Conservation (phyloP, 1,139 yeast genomes). For the Candida sanyaensis region DNA sequence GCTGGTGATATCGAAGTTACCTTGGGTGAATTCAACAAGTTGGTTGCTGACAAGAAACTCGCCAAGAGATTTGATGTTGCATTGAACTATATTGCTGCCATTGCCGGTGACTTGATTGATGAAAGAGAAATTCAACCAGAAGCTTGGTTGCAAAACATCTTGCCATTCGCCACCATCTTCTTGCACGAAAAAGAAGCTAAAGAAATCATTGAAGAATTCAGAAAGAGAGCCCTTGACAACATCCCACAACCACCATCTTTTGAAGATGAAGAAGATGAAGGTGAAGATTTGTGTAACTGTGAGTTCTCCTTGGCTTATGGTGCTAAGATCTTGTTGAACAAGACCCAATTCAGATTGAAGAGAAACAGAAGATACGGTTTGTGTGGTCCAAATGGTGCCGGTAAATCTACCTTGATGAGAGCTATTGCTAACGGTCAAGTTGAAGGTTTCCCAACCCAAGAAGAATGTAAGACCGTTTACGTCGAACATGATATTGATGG, state of each 20-base stretch:
- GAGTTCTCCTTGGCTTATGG: constrained; percentile 99
- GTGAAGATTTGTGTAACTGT: constrained; percentile 99
- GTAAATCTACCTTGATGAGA: constrained; percentile 99
- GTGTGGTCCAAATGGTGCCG: constrained; percentile 99
- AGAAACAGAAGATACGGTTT: constrained; percentile 99
- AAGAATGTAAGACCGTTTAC: constrained; percentile 97
- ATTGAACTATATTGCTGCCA: constrained; percentile 82
- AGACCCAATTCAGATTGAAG: constrained; percentile 98
- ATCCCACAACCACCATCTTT: constrained; percentile 94
- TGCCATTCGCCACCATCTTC: constrained; percentile 95
- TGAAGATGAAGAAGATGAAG: constrained; percentile 99
- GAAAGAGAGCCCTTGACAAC: constrained; percentile 96
- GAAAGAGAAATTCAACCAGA: constrained; percentile 94
- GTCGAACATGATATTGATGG: constrained; percentile 99
- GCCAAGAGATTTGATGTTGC: constrained; percentile 79
- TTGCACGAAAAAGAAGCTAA: constrained; percentile 91
- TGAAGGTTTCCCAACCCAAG: constrained; percentile 99
- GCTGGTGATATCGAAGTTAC: constrained; percentile 96
- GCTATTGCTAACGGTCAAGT: constrained; percentile 99
- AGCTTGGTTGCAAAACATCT: constrained; percentile 85
- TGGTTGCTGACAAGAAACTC: constrained; percentile 69
- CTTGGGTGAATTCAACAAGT: constrained; percentile 74
- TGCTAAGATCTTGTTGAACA: constrained; percentile 99
- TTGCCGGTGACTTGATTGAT: constrained; percentile 98
- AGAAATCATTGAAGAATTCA: constrained; percentile 89